Base-by-base conservation (phyloP, 495 filamentous ascomycete genomes). In the Penicillium cataractarum region DNA sequence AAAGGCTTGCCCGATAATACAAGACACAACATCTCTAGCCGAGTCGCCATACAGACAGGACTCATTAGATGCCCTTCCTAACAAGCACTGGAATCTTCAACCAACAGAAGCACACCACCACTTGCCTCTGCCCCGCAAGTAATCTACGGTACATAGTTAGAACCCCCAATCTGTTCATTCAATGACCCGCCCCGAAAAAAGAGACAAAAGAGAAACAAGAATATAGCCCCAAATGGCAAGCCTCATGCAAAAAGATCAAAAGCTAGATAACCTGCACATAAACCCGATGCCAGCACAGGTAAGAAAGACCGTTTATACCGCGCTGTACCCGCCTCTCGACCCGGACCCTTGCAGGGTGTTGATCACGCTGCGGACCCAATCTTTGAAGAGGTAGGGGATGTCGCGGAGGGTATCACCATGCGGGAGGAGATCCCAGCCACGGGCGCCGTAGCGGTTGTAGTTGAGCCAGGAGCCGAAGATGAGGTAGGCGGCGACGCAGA, bases 401-500 rank as follows among this genome's bases (percentile, higher is more conserved):
- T 99, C 95, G 55, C 93, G 86, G 68, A 99, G 89, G 13, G 91
- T 90, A 74, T 99, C 95, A 58, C 90, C 87, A 73, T 98, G 96
- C 0, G 95, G 95, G 12, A 98, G 83, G 13, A 98, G 84, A 66
- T 98, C 95, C 95, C 93, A 97, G 58, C 95, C 95, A 22, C 95
- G 84, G 46, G 92, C 92, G 27, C 93, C 93, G 73, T 96, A 96
- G 60, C 93, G 92, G 81, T 92, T 97, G 83, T 98, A 98, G 80
- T 98, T 98, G 66, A 98, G 88, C 95, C 95, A 99, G 24, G 93
- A 96, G 70, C 93, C 93, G 69, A 98, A 98, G 74, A 99, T 97
- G 65, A 99, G 88, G 76, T 99, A 99, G 22, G 96, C 79, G 17
- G 95, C 93, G 19, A 87, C 85, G 49, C 84, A 86, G 50, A 98